Conservation (phyloP, 208 protist genomes). For the Acanthamoeba culbertsoni region DNA sequence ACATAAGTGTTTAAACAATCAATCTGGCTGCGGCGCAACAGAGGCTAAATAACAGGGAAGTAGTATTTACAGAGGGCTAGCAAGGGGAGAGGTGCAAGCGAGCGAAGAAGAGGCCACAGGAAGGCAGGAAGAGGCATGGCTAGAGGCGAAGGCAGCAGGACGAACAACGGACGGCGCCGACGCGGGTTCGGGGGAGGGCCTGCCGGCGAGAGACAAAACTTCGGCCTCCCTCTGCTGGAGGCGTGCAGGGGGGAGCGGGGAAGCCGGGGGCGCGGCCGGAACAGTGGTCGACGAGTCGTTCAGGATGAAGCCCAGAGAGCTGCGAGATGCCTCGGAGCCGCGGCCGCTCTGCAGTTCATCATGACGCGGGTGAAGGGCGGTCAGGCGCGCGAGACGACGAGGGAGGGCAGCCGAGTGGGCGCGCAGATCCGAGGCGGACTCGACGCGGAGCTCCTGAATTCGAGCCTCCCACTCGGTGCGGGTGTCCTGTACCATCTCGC, state of each 20-base stretch:
- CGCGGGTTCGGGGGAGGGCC: no score
- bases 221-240: background rate
- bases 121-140: background rate
- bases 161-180: background rate
- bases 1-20: no score
- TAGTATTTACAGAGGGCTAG: background rate
- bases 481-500: background rate
- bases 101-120: background rate
- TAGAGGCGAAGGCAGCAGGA: background rate
- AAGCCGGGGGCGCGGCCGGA: background rate
- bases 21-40: no score
- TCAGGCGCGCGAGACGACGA: background rate
- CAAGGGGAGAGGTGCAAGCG: background rate
- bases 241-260: background rate
- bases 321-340: background rate
- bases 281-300: background rate
- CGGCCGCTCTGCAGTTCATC: background rate
- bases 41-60: no score
- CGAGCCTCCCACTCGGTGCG: conserved; percentile 17
- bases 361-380: background rate
- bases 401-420: background rate
- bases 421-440: background rate
- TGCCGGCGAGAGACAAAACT: background rate
- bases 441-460: conserved; percentile 21
- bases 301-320: conserved; percentile 5